phyloP scores from a whole-genome alignment of 495 filamentous ascomycete genomes.

The Daldinia grandis region DNA sequence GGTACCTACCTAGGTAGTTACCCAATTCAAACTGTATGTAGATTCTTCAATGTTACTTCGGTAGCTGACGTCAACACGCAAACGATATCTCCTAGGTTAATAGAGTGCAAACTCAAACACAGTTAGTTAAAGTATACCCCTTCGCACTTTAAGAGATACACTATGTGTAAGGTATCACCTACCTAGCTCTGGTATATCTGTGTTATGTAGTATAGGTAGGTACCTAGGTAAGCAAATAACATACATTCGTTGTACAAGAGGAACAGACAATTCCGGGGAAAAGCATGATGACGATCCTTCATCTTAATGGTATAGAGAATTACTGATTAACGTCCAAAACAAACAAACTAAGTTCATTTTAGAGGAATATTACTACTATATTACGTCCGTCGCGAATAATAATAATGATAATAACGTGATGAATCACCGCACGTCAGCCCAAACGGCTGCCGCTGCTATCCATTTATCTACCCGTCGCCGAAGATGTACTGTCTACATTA shows the following conservation, averaged over 20 bases:
- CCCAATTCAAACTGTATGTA: no score
- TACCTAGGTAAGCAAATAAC: no score
- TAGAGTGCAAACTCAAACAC: neutral
- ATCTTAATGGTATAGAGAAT: neutral
- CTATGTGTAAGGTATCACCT: no score
- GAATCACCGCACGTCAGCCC: neutral
- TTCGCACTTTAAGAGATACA: no score
- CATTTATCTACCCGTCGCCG: conserved; percentile 15
- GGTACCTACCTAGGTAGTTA: no score
- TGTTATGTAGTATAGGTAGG: no score
- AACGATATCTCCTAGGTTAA: neutral
- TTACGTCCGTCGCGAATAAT: neutral
- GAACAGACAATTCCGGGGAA: neutral
- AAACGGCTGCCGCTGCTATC: neutral
- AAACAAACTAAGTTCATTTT: neutral
- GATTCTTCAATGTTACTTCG: neutral
- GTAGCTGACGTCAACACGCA: neutral
- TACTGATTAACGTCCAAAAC: neutral
- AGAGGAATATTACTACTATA: neutral
- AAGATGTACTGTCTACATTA: conserved; percentile 43
- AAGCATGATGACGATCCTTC: neutral
- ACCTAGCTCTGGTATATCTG: no score
- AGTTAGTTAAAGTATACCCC: neutral
- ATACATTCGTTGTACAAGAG: no score
- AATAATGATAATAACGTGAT: neutral